These are phyloP conservation scores for Isoetes taiwanensis DNA, from an alignment of 75 land plant species.

Conservation along the genomic window DNA sequence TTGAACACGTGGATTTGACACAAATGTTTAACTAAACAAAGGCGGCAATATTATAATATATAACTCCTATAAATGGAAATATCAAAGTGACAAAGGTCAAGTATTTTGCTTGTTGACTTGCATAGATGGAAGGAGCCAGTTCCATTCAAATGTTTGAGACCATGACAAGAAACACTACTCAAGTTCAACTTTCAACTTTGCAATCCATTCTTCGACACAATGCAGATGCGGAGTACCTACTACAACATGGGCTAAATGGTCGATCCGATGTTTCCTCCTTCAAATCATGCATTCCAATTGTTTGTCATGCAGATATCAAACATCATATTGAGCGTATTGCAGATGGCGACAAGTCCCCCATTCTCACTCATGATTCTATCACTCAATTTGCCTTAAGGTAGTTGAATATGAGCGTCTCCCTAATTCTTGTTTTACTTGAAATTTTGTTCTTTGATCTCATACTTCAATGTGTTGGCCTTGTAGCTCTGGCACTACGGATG, in stretches of 20 bases:
- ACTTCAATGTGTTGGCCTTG: not conserved
- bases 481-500: too few relatives aligned
- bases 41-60: too few relatives aligned
- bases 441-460: too few relatives aligned
- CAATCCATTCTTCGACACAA: constrained; percentile 30
- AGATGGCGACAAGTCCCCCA: constrained; percentile 5
- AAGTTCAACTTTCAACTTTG: constrained; percentile 25
- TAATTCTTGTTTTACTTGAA: not conserved
- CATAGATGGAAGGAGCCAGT: too few relatives aligned
- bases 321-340: constrained; percentile 1
- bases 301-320: constrained; percentile 11
- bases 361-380: not conserved
- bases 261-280: constrained; percentile 14
- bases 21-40: too few relatives aligned
- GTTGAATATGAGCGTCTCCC: too few relatives aligned
- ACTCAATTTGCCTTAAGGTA: constrained; percentile 18
- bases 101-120: too few relatives aligned
- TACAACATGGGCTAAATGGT: too few relatives aligned
- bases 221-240: constrained; percentile 33
- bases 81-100: too few relatives aligned
- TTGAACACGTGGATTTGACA: too few relatives aligned
- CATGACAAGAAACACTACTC: constrained; percentile 21
- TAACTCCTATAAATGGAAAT: too few relatives aligned
- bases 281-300: not conserved
- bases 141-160: too few relatives aligned